phyloP scores from a whole-genome alignment of 225 moss, liverwort and hornwort genomes.

The Asterella californica region DNA sequence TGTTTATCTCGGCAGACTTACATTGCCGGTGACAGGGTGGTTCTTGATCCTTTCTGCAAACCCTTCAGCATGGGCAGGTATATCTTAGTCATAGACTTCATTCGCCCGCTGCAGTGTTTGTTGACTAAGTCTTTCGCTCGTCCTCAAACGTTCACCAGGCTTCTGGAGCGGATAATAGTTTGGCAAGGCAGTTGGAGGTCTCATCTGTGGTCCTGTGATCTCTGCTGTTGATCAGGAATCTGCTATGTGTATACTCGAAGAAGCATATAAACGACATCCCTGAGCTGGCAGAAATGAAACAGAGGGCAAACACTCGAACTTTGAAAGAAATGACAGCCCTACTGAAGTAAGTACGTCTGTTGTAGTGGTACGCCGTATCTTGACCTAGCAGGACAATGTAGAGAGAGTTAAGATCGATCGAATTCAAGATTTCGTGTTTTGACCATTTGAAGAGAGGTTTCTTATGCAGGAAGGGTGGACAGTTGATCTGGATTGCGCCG shows the following conservation, averaged over 20 bases:
- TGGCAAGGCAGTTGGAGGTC: no score
- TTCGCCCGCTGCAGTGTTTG: neutral
- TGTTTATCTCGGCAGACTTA: slow-evolving; percentile 58
- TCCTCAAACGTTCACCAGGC: no score
- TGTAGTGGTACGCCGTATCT: neutral
- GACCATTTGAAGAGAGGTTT: neutral
- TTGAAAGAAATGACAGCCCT: slow-evolving; percentile 74
- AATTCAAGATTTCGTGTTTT: neutral
- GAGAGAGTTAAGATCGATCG: neutral
- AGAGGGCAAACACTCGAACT: slow-evolving; percentile 71
- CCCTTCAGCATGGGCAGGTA: slow-evolving; percentile 99
- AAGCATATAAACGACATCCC: slow-evolving; percentile 88
- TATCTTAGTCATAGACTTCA: neutral
- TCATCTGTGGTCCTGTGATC: neutral
- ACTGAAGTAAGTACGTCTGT: slow-evolving; percentile 52
- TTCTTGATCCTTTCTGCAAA: slow-evolving; percentile 98
- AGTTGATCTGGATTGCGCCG: slow-evolving; percentile 90
- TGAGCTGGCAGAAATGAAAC: slow-evolving; percentile 74
- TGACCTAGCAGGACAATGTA: neutral
- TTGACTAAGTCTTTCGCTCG: no score
- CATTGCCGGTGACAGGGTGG: slow-evolving; percentile 94
- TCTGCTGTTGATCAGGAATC: slow-evolving; percentile 52
- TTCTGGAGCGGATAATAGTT: no score
- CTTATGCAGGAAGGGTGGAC: slow-evolving; percentile 69
- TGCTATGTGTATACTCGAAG: slow-evolving; percentile 89